Evolutionary conservation across 768 basidiomycete species (phyloP).

Genomic region (Boletus huronensis): DNA sequence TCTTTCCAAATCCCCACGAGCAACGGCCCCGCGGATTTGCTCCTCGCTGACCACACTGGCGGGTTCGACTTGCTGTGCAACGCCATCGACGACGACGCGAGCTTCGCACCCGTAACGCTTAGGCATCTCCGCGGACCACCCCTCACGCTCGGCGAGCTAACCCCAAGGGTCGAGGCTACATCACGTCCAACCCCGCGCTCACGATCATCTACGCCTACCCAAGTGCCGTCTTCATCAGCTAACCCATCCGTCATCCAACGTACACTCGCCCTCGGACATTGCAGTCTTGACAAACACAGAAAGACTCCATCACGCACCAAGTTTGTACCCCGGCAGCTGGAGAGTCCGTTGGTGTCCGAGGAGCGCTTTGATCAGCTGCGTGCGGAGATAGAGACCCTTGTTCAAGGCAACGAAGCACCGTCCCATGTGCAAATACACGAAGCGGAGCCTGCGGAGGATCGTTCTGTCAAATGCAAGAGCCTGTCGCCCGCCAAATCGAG

Average conservation of each 20-base stretch:
- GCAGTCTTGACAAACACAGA: constrained; percentile 14
- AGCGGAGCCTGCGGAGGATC: not conserved
- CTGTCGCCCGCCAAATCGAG: not conserved
- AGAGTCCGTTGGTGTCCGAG: constrained; percentile 22
- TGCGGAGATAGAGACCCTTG: constrained; percentile 17
- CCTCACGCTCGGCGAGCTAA: constrained; percentile 40
- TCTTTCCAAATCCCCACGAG: constrained; percentile 52
- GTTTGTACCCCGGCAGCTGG: not conserved
- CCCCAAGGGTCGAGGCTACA: constrained; percentile 33
- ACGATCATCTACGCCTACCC: constrained; percentile 10
- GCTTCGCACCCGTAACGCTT: constrained; percentile 34
- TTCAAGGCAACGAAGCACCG: constrained; percentile 3
- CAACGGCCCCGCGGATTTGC: constrained; percentile 27
- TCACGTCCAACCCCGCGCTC: constrained; percentile 1
- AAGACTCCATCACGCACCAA: constrained; percentile 2
- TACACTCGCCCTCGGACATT: constrained; percentile 11
- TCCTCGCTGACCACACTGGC: constrained; percentile 42
- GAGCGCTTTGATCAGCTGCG: constrained; percentile 25
- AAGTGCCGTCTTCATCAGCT: constrained; percentile 8
- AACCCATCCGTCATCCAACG: constrained; percentile 12
- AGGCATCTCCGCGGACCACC: constrained; percentile 27
- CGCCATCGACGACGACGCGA: constrained; percentile 31
- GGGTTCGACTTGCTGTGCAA: constrained; percentile 38
- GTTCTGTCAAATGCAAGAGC: not conserved
- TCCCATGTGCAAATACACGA: constrained; percentile 3